A percentile compares a stretch with the other conserved stretches of the same genome.
phyloP scores from a whole-genome alignment of 306 rosid species.

The Cucurbita maxima region DNA sequence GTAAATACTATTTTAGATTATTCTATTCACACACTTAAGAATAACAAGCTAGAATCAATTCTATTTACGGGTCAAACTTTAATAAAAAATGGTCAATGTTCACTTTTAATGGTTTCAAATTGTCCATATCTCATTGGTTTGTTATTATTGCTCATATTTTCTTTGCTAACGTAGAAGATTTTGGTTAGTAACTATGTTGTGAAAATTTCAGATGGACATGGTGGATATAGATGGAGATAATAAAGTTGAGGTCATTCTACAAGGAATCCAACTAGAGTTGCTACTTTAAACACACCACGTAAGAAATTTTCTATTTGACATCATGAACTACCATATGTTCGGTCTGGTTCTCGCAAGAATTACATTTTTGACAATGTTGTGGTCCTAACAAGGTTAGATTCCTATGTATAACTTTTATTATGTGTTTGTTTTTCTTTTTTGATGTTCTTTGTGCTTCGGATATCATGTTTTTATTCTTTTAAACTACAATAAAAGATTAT shows the following conservation, averaged over 20 bases:
- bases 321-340: too few relatives aligned
- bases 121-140: neutral
- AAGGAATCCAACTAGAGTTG: neutral
- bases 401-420: neutral
- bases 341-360: too few relatives aligned
- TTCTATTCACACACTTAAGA: neutral
- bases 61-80: neutral
- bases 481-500: too few relatives aligned
- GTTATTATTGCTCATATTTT: neutral
- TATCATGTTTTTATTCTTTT: neutral
- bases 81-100: neutral
- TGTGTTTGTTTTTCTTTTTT: neutral
- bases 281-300: too few relatives aligned
- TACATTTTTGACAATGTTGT: too few relatives aligned
- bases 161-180: neutral
- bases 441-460: neutral
- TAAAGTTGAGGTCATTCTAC: conserved; percentile 60
- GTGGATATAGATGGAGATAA: conserved; percentile 45
- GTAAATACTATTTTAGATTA: too few relatives aligned
- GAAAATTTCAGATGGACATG: conserved; percentile 22
- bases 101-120: neutral
- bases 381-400: neutral
- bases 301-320: too few relatives aligned
- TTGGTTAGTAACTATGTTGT: neutral
- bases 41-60: neutral